phyloP scores from a whole-genome alignment of 495 filamentous ascomycete genomes.

The Aspergillus homomorphus region DNA sequence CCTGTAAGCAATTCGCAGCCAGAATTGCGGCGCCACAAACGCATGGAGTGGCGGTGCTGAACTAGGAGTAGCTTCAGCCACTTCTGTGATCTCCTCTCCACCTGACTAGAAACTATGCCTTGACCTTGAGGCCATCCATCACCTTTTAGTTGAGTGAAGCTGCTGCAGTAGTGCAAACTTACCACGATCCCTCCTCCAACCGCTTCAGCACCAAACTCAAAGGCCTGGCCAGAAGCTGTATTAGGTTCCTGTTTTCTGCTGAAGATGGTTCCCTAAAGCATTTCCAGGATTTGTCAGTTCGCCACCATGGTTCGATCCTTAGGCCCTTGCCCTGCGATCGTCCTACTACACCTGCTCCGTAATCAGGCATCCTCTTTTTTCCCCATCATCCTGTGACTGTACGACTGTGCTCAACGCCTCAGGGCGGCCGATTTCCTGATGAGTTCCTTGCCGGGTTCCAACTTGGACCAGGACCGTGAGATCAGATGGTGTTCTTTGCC shows the following conservation, averaged over 20 bases:
- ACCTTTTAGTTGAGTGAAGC: background rate
- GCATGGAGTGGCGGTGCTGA: slow-evolving; percentile 1
- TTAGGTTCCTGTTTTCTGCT: background rate
- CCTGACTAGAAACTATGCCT: background rate
- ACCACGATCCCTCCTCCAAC: background rate
- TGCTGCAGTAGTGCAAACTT: background rate
- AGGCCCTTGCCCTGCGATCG: background rate
- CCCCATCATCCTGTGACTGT: slow-evolving; percentile 6
- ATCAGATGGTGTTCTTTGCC: background rate
- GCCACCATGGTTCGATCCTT: slow-evolving; percentile 15
- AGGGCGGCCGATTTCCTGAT: slow-evolving; percentile 13
- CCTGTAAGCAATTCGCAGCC: background rate
- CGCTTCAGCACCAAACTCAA: background rate
- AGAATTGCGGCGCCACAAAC: slow-evolving; percentile 2
- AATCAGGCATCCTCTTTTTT: background rate
- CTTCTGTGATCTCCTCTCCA: background rate
- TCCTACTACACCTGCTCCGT: background rate
- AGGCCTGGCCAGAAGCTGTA: background rate
- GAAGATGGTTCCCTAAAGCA: background rate
- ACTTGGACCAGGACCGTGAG: slow-evolving; percentile 2
- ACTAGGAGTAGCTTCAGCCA: slow-evolving; percentile 1
- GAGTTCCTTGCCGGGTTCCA: slow-evolving; percentile 14
- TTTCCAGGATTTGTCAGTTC: slow-evolving; percentile 20
- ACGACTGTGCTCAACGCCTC: slow-evolving; percentile 12
- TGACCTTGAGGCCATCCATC: background rate